Conservation (phyloP, 2,329 filamentous ascomycete species). For the Fusarium sp. region DNA sequence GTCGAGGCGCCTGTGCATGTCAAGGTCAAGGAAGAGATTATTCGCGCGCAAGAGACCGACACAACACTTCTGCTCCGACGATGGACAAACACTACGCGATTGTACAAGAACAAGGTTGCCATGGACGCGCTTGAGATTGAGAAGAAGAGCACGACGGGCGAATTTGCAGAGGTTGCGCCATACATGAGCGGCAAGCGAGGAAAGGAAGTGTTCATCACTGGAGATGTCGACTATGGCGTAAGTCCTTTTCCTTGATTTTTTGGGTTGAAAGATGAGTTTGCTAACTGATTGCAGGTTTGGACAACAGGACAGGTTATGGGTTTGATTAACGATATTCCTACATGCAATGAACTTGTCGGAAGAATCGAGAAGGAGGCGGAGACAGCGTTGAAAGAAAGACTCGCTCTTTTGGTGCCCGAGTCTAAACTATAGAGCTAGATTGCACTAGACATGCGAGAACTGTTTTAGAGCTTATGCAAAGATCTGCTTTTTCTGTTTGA, state of each 20-base stretch:
- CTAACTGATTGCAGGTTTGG: slow-evolving; percentile 75
- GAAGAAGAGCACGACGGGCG: slow-evolving; percentile 81
- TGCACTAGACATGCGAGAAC: slow-evolving; percentile 13
- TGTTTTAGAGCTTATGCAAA: slow-evolving; percentile 18
- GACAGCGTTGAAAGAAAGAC: slow-evolving; percentile 69
- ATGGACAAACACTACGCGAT: slow-evolving; percentile 91
- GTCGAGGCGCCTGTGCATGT: slow-evolving; percentile 90
- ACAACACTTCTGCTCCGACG: slow-evolving; percentile 87
- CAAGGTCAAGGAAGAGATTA: slow-evolving; percentile 95
- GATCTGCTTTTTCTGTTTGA: neutral
- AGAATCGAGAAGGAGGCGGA: slow-evolving; percentile 84
- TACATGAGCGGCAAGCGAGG: slow-evolving; percentile 92
- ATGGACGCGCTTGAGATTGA: slow-evolving; percentile 85
- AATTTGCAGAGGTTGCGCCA: slow-evolving; percentile 89
- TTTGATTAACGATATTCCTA: slow-evolving; percentile 84
- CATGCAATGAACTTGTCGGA: slow-evolving; percentile 73
- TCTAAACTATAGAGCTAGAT: slow-evolving; percentile 65
- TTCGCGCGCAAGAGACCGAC: slow-evolving; percentile 87
- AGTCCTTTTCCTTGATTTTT: slow-evolving; percentile 51
- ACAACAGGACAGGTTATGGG: slow-evolving; percentile 96
- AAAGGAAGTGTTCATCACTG: slow-evolving; percentile 89
- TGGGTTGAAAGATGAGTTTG: neutral
- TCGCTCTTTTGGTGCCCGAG: slow-evolving; percentile 64
- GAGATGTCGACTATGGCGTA: slow-evolving; percentile 90
- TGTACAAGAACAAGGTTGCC: slow-evolving; percentile 92